phyloP scores from a whole-genome alignment of 192 early-diverging fungal genomes.

The Backusella tuberculispora region DNA sequence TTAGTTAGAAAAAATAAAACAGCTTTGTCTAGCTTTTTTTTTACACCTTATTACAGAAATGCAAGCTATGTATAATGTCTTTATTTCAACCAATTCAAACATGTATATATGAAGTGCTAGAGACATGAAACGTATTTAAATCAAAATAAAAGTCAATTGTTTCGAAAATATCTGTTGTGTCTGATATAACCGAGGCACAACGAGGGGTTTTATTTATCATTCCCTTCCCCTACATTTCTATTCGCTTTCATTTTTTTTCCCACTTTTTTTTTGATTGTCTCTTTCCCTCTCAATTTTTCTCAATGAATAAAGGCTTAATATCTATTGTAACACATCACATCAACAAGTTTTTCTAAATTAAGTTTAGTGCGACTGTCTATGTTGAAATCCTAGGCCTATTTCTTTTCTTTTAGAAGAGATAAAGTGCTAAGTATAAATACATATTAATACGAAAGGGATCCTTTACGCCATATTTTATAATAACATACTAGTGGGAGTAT shows the following conservation, averaged over 20 bases:
- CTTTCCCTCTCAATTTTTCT: background rate
- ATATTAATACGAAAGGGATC: background rate
- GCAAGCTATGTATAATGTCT: slow-evolving; percentile 1
- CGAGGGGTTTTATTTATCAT: slow-evolving; percentile 1
- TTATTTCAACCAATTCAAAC: background rate
- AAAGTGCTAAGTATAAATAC: background rate
- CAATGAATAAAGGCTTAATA: background rate
- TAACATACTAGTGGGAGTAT: background rate
- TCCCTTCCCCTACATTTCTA: slow-evolving; percentile 13
- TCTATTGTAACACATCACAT: slow-evolving; percentile 4
- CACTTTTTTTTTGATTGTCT: background rate
- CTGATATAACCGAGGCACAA: slow-evolving; percentile 8
- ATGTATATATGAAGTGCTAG: slow-evolving; percentile 13
- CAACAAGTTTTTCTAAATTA: slow-evolving; percentile 4
- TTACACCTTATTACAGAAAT: background rate
- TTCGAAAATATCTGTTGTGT: background rate
- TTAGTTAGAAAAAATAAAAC: background rate
- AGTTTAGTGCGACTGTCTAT: background rate
- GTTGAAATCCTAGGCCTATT: background rate
- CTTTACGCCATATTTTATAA: background rate
- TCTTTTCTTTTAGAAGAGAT: background rate
- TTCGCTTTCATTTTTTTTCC: background rate
- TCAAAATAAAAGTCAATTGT: slow-evolving; percentile 2
- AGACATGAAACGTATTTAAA: slow-evolving; percentile 6
- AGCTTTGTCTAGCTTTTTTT: background rate